phyloP scores from a whole-genome alignment of 2,329 filamentous ascomycete species.

The Hypomyces perniciosus region DNA sequence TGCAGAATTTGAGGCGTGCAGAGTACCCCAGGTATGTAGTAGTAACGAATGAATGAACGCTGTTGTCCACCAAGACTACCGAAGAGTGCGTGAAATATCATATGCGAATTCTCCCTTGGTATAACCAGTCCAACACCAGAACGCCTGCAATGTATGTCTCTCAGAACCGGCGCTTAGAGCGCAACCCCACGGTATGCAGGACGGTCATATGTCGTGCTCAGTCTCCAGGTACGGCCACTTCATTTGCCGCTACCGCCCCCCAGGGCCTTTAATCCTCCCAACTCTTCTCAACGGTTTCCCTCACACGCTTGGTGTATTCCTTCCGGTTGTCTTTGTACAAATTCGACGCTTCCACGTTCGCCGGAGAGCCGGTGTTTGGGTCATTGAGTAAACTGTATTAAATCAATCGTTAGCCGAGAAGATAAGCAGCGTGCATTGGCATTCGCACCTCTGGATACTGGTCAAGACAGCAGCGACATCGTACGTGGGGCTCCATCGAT shows the following conservation, averaged over 20 bases:
- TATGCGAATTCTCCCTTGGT: conserved; percentile 20
- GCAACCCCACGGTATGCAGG: neutral
- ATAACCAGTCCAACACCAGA: conserved; percentile 29
- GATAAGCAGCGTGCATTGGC: neutral
- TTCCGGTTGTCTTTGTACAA: conserved; percentile 97
- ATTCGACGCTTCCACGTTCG: conserved; percentile 96
- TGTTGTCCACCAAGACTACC: conserved; percentile 6
- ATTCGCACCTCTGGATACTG: conserved; percentile 81
- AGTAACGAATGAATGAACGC: neutral
- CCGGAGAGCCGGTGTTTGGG: conserved; percentile 95
- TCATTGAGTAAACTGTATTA: conserved; percentile 78
- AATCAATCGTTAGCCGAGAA: conserved; percentile 20
- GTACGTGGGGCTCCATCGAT: conserved; percentile 97
- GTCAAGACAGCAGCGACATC: conserved; percentile 96
- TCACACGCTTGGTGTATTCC: conserved; percentile 91
- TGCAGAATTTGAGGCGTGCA: too few relatives aligned
- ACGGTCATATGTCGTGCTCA: too few relatives aligned
- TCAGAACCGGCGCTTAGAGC: neutral
- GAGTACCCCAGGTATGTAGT: too few relatives aligned
- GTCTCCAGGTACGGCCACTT: neutral
- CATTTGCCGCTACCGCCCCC: neutral
- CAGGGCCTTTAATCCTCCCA: conserved; percentile 70
- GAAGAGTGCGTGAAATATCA: conserved; percentile 14
- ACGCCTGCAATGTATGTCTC: conserved; percentile 21
- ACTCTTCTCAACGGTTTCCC: conserved; percentile 98